Evolutionary conservation across 78 protist species (phyloP), one percentile per base, ranked within the genome.

Genomic region (Chrysochromulina parva): DNA sequence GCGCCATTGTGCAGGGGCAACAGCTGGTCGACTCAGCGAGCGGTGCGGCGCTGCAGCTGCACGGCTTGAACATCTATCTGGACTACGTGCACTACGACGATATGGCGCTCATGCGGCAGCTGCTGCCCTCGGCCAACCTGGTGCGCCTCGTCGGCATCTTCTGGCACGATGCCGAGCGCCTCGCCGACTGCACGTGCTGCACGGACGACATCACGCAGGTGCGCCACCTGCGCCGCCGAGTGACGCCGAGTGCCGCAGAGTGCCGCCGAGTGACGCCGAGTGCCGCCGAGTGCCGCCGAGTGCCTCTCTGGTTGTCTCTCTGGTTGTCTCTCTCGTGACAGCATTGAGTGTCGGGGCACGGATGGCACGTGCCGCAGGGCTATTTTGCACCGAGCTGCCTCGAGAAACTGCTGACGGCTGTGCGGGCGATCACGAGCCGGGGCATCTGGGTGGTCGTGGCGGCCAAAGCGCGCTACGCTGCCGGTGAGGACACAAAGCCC

Each of bases 131-230:
- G 9, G 82, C 82, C 20, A 74, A 74, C 82, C 28, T 74, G 28
- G 82, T 74, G 22, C 82, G 82, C n/a, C 82, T 74, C 13, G 82
- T 74, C n/a, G 82, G 82, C 57, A 57, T 74, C 26, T 74, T 74
- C 57, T 74, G 82, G 82, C 26, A 38, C 2, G 82, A 74, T 17
- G 55, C 57, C 24, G 55, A 16, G 26, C 57, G 19, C 57, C 17
- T 13, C 3, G 82, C 82, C 2, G 82, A 74, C 55, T 58, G 62
- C 62, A 2, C 55, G 11, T 74, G 82, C 82, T 74, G 82, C 82
- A 57, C 48, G 17, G 82, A 74, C 55, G 82, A 74, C 78, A n/a
- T n/a, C n/a, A n/a, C n/a, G n/a, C n/a, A n/a, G n/a, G n/a, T n/a
- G n/a, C n/a, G n/a, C n/a, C n/a, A n/a, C n/a, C n/a, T n/a, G n/a